Percentiles rank a stretch among this genome's conserved stretches.
These are phyloP conservation scores for Sporothrix phasma DNA, from an alignment of 2,329 filamentous ascomycete genomes.

Conservation along the genomic window DNA sequence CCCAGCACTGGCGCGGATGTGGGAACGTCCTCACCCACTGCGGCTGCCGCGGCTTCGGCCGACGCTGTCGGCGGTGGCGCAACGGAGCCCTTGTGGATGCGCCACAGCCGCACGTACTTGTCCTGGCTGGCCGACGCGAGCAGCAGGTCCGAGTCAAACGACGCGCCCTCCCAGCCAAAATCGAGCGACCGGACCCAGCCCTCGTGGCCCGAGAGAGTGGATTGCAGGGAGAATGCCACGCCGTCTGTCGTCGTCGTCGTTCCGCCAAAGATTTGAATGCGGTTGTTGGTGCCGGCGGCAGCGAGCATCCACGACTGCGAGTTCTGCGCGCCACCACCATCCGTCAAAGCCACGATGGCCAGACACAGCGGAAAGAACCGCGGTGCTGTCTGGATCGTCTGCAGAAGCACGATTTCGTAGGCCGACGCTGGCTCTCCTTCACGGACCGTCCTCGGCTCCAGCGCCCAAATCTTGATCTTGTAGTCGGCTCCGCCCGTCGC, in stretches of 20 bases:
- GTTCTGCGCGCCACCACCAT: slow-evolving; percentile 43
- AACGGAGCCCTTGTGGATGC: slow-evolving; percentile 61
- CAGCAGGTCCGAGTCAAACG: slow-evolving; percentile 52
- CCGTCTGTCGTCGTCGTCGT: slow-evolving; percentile 21
- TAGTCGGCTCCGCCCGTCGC: slow-evolving; percentile 77
- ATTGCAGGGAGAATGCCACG: slow-evolving; percentile 56
- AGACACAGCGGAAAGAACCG: slow-evolving; percentile 75
- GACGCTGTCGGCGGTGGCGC: slow-evolving; percentile 46
- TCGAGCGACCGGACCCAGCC: slow-evolving; percentile 86
- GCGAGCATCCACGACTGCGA: slow-evolving; percentile 54
- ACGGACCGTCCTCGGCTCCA: slow-evolving; percentile 32
- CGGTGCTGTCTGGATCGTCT: slow-evolving; percentile 63
- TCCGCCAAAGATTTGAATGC: slow-evolving; percentile 70
- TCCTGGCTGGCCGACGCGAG: slow-evolving; percentile 93
- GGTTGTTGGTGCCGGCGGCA: slow-evolving; percentile 72
- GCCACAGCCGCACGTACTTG: slow-evolving; percentile 93
- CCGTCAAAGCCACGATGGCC: slow-evolving; percentile 60
- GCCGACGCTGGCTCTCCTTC: neutral
- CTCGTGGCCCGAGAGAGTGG: slow-evolving; percentile 80
- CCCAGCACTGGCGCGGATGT: slow-evolving; percentile 37
- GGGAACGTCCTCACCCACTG: slow-evolving; percentile 37
- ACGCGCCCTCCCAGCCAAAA: slow-evolving; percentile 54
- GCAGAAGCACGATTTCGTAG: slow-evolving; percentile 55
- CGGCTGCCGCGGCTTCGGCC: slow-evolving; percentile 40
- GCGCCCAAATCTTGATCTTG: slow-evolving; percentile 58